Evolutionary conservation across 2,329 filamentous ascomycete species (phyloP).

Genomic region (Zopfia rhizophila): DNA sequence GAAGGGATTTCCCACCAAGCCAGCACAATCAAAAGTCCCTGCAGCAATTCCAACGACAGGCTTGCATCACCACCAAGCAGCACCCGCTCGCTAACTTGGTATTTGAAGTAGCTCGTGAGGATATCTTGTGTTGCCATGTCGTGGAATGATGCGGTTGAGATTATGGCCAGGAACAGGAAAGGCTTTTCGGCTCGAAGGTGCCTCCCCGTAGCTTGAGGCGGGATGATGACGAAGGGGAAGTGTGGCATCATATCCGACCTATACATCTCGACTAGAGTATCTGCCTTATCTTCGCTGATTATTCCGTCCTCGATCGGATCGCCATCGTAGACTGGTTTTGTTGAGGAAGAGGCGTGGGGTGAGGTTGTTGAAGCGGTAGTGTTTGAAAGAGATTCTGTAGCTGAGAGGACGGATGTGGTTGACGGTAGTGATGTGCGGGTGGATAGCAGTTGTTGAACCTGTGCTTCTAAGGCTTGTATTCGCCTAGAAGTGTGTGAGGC

Average conservation of each 20-base stretch:
- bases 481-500: constrained; percentile 27
- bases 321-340: constrained; percentile 20
- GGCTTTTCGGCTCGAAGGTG: constrained; percentile 41
- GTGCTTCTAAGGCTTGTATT: constrained; percentile 52
- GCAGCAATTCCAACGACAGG: constrained; percentile 39
- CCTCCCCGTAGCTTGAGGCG: constrained; percentile 30
- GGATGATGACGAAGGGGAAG: constrained; percentile 51
- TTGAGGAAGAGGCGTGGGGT: constrained; percentile 14
- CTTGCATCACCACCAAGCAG: constrained; percentile 41
- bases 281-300: constrained; percentile 36
- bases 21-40: constrained; percentile 39
- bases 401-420: constrained; percentile 14
- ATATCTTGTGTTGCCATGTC: constrained; percentile 46
- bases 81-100: constrained; percentile 41
- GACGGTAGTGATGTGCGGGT: constrained; percentile 26
- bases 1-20: constrained; percentile 33
- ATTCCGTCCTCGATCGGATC: constrained; percentile 43
- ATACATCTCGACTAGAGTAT: constrained; percentile 43
- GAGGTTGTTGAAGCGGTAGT: constrained; percentile 15
- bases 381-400: not conserved
- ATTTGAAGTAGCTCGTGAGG: constrained; percentile 44
- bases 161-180: constrained; percentile 40
- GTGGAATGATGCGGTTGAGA: constrained; percentile 43
- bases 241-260: constrained; percentile 49
- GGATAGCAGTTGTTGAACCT: constrained; percentile 41